phyloP scores from a whole-genome alignment of 331 rosid species.

The Malus hybrid region DNA sequence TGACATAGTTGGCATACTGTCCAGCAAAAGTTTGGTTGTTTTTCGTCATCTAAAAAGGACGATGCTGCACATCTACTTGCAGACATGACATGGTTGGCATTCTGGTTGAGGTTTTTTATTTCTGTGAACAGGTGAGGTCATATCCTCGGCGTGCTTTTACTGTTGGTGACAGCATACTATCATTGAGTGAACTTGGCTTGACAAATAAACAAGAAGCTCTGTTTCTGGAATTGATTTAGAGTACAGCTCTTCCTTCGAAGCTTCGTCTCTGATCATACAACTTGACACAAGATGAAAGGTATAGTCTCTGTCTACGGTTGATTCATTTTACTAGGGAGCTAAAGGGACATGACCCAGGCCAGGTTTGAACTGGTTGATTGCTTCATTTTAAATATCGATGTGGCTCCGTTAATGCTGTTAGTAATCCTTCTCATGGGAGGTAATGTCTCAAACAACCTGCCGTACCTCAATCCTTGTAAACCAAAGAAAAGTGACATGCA shows the following conservation, averaged over 20 bases:
- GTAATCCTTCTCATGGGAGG: neutral
- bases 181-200: slow-evolving; percentile 63
- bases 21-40: too few species aligned
- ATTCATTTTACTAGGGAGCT: neutral
- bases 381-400: neutral
- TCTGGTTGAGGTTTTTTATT: neutral
- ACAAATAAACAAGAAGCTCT: slow-evolving; percentile 71
- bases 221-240: slow-evolving; percentile 66
- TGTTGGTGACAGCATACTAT: slow-evolving; percentile 32
- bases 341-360: neutral
- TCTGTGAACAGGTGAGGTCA: slow-evolving; percentile 55
- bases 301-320: neutral
- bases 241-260: neutral
- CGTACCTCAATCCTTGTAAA: neutral
- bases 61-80: too few species aligned
- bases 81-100: too few species aligned
- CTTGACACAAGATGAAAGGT: neutral
- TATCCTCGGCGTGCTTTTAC: slow-evolving; percentile 59
- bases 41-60: too few species aligned
- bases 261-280: neutral
- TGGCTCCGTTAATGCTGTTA: neutral
- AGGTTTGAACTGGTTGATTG: neutral
- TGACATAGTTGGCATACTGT: too few species aligned
- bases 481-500: neutral
- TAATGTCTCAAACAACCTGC: neutral